Evolutionary conservation across 805 yeast species (phyloP).

Genomic region (Wickerhamomyces silvicola): DNA sequence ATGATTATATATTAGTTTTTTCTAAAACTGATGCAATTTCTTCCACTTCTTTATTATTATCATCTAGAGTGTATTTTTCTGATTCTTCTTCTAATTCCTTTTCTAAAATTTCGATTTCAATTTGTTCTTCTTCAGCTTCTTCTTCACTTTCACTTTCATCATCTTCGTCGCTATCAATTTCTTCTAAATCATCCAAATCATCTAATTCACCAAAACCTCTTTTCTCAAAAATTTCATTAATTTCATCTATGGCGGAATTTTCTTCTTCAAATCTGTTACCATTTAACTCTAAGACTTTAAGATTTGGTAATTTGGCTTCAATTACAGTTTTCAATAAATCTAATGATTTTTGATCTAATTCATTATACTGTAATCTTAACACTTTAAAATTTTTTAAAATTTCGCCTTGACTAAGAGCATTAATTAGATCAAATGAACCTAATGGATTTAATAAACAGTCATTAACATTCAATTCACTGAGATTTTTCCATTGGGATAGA

Average conservation of each 20-base stretch:
- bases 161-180: constrained; percentile 57
- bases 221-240: constrained; percentile 56
- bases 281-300: constrained; percentile 72
- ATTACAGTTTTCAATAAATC: constrained; percentile 51
- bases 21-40: constrained; percentile 54
- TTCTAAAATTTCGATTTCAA: constrained; percentile 36
- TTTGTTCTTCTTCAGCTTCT: constrained; percentile 35
- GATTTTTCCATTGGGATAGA: constrained; percentile 55
- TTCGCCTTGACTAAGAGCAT: constrained; percentile 38
- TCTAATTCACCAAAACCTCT: constrained; percentile 81
- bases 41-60: constrained; percentile 42
- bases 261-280: constrained; percentile 95
- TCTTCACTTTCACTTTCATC: constrained; percentile 35
- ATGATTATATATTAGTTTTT: constrained; percentile 38
- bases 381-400: constrained; percentile 39
- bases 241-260: constrained; percentile 55
- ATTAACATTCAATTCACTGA: constrained; percentile 76
- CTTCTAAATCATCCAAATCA: constrained; percentile 94
- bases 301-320: constrained; percentile 46
- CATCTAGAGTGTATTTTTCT: constrained; percentile 35
- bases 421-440: constrained; percentile 58
- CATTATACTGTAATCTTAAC: constrained; percentile 83
- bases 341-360: constrained; percentile 64
- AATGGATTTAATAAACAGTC: constrained; percentile 80
- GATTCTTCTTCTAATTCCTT: constrained; percentile 35